These are phyloP conservation scores for Camelina laxa DNA, from an alignment of 345 rosid genomes.

Conservation along the genomic window DNA sequence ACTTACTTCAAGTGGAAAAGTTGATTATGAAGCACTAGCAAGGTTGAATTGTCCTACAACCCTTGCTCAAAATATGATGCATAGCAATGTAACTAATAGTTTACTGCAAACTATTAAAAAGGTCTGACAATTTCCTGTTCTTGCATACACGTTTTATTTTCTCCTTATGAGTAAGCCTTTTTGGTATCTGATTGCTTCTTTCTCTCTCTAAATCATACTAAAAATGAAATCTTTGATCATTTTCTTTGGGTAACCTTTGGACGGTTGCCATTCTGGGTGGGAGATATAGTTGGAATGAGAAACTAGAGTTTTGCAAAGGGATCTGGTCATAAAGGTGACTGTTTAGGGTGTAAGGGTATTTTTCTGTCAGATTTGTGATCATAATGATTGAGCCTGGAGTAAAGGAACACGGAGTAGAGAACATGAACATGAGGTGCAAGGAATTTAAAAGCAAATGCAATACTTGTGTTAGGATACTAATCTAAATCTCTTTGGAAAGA, in stretches of 20 bases:
- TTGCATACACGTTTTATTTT: neutral
- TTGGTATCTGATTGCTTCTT: conserved; percentile 5
- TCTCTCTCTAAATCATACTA: conserved; percentile 14
- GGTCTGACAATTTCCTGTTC: conserved; percentile 50
- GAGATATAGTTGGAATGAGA: neutral
- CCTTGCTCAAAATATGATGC: conserved; percentile 45
- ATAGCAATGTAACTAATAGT: conserved; percentile 34
- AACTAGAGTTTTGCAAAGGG: conserved; percentile 3
- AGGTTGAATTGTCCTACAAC: conserved; percentile 38
- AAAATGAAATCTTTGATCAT: conserved; percentile 15
- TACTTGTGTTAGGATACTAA: conserved; percentile 22
- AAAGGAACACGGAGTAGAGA: conserved; percentile 12
- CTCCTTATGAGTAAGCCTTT: conserved; percentile 1
- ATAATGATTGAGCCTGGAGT: conserved; percentile 13
- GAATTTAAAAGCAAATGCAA: conserved; percentile 9
- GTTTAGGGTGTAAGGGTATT: neutral
- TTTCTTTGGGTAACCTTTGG: conserved; percentile 18
- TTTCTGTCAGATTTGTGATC: neutral
- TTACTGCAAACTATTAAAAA: conserved; percentile 65
- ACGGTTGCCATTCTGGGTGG: neutral
- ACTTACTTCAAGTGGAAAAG: conserved; percentile 76
- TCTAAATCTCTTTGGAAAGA: neutral
- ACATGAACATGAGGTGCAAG: conserved; percentile 29
- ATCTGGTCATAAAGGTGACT: neutral
- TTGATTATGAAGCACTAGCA: conserved; percentile 68